Base-by-base conservation (phyloP, 768 basidiomycete species). In the Neoboletus magnificus region DNA sequence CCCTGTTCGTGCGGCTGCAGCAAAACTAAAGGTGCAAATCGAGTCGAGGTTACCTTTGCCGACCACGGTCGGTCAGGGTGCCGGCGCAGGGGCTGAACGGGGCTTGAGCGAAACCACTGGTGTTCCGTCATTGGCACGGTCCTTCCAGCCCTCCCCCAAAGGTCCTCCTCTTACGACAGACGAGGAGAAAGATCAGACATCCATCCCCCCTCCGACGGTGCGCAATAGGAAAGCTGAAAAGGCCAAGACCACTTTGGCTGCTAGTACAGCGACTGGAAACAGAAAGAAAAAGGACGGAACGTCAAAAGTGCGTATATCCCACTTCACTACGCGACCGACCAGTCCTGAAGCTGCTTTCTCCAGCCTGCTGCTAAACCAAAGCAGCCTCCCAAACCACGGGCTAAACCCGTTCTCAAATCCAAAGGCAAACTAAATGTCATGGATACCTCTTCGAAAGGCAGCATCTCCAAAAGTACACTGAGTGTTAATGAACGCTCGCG, bases 121-220 rank as follows among this genome's bases (percentile, higher is more conserved):
- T 53, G 52, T 51, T 20, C 30, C 50, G 23, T 51, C 56, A 2
- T 33, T 18, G 35, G 11, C 43, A 2, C 41, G 30, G 9, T 40
- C 58, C 35, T 58, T 55, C 29, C 62, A 62, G 8, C 49, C 43
- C 13, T 10, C 40, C 13, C 29, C 42, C 33, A 63, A 54, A 33
- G 56, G 60, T n/a, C 51, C 62, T 5, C 22, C 54, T 33, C 45
- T 54, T 12, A 51, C 35, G 22, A 39, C 44, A 39, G 66, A 61
- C 32, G 64, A 60, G 23, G 65, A 65, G 6, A 66, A 64, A 22
- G 75, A 86, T 41, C 76, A 80, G 22, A 79, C 71, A 2, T 86
- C 85, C 2, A 85, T 84, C 79, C 85, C 83, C 12, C 85, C 83
- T 12, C 82, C 77, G 11, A 54, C 62, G 39, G 55, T 53, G 16